Evolutionary conservation across 192 early-diverging fungal genomes (phyloP).

Genomic region (Entophlyctis luteolus): DNA sequence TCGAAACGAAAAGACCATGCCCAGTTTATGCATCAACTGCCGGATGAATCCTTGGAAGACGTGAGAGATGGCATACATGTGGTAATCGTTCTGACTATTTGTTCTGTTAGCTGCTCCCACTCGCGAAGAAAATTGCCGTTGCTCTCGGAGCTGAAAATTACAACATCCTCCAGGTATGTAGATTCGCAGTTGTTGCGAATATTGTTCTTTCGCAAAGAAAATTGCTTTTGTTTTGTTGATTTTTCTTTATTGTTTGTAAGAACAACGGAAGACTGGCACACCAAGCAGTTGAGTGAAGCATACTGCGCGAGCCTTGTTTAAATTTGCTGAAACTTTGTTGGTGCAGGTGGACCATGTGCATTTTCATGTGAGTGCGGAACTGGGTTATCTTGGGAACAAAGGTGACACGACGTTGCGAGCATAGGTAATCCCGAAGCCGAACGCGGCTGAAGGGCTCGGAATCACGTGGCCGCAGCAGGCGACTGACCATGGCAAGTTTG

Average conservation of each 20-base stretch:
- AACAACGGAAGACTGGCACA: constrained; percentile 74
- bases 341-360: constrained; percentile 82
- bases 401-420: not conserved
- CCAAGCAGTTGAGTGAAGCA: constrained; percentile 51
- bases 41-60: constrained; percentile 79
- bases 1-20: constrained; percentile 65
- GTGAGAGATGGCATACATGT: not conserved
- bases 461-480: constrained; percentile 65
- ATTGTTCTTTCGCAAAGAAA: not conserved
- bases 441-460: constrained; percentile 62
- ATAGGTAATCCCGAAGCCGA: constrained; percentile 28
- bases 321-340: no score
- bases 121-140: constrained; percentile 83
- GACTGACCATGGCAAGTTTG: constrained; percentile 49
- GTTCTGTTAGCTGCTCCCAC: constrained; percentile 61
- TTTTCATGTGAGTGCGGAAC: constrained; percentile 75
- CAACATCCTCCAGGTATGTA: constrained; percentile 83
- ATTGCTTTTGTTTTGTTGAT: not conserved
- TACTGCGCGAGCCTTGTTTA: no score
- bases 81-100: no score
- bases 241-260: constrained; percentile 8
- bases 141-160: constrained; percentile 73
- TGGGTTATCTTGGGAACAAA: not conserved
- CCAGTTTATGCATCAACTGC: constrained; percentile 84
- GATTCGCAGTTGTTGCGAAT: not conserved